Base-by-base conservation (phyloP, 352 stramenopile genomes). In the Plasmopara halstedii region DNA sequence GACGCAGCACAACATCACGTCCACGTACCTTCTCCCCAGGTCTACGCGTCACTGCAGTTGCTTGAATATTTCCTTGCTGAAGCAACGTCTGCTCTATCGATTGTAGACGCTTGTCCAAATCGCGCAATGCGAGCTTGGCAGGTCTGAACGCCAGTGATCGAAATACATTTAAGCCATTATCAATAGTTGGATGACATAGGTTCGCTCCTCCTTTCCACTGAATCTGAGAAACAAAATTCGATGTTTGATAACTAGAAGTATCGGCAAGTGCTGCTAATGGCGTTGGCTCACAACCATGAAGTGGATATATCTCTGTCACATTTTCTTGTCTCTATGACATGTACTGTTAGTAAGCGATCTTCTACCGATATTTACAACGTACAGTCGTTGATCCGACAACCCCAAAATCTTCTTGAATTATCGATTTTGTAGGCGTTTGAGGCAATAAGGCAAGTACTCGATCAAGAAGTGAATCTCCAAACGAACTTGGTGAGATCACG, bases 101-200 rank as follows among this genome's bases (percentile, higher is more conserved):
- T 51, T 86, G 75, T 15, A 90, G 56, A 2, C 73, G 61, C 37
- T 72, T 83, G 43, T 86, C 75, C 13, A 90, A 53, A 43, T 90
- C 75, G 9, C 73, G 69, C 6, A 90, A 56, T 21, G 79, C 79
- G 5, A 85, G 49, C 40, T 88, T 85, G 15, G 79, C 71, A 8
- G 78, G 66, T 27, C 62, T 48, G 25, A 85, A 81, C 2, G 67
- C 73, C 17, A 88, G 54, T 9, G 75, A 83, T n/a, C 73, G 64
- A 57, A 90, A 85, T 2, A 70, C 64, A 42, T 67, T 79, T 19
- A 61, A 63, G 6, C 64, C 67, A 19, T 57, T 67, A 1, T 61
- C 56, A 17, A 64, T 62, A 6, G 58, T 61, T 7, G 73, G 58
- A 54, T 88, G 79, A 21, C 73, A 86, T 19, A 90, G 51, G 39